phyloP scores from a whole-genome alignment of 2,329 filamentous ascomycete genomes.

The Trichothecium roseum region DNA sequence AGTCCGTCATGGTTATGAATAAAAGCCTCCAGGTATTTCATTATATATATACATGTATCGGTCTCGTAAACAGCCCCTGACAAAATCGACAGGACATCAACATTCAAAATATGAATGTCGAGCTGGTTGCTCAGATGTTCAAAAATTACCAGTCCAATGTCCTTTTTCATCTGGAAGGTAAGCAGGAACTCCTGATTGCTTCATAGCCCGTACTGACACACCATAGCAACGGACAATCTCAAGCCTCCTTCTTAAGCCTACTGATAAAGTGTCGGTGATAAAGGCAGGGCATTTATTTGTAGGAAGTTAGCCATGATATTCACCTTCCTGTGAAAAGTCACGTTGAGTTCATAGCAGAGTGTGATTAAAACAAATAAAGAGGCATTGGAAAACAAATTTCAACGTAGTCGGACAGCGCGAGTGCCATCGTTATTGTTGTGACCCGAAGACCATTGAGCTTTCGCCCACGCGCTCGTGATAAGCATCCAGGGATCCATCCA shows the following conservation, averaged over 20 bases:
- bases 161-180: slow-evolving; percentile 93
- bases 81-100: slow-evolving; percentile 71
- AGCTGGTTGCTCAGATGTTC: slow-evolving; percentile 98
- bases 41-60: neutral
- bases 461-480: no score
- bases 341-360: no score
- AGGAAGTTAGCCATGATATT: no score
- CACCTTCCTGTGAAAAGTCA: no score
- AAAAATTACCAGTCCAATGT: slow-evolving; percentile 99
- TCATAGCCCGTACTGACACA: neutral
- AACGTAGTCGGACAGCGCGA: no score
- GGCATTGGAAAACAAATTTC: no score
- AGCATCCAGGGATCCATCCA: no score
- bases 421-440: neutral
- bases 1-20: slow-evolving; percentile 86
- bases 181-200: slow-evolving; percentile 6
- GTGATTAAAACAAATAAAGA: no score
- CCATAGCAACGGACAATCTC: slow-evolving; percentile 67
- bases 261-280: no score
- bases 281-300: no score
- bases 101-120: slow-evolving; percentile 97
- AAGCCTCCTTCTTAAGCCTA: slow-evolving; percentile 65
- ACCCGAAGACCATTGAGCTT: neutral
- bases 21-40: slow-evolving; percentile 66
- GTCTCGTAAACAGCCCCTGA: neutral